Percentiles rank a stretch among this genome's conserved stretches.
Conservation (phyloP, 495 filamentous ascomycete genomes). For the Talaromyces trachyspermus region DNA sequence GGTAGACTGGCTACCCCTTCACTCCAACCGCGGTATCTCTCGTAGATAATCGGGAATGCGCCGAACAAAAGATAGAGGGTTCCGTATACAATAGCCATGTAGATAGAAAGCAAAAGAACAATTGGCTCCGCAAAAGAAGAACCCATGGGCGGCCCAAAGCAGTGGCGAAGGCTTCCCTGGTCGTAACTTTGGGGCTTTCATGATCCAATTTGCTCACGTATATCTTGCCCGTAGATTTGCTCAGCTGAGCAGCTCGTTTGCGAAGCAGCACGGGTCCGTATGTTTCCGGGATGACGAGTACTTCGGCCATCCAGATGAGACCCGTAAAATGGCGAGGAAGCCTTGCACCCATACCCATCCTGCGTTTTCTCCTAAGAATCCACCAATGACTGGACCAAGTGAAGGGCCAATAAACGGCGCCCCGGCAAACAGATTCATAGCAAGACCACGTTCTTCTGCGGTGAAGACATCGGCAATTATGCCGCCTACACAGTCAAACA, state of each 20-base stretch:
- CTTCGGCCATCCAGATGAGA: slow-evolving; percentile 15
- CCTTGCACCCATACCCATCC: slow-evolving; percentile 43
- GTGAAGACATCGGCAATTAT: slow-evolving; percentile 56
- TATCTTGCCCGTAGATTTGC: slow-evolving; percentile 50
- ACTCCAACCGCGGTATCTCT: slow-evolving; percentile 41
- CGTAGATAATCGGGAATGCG: slow-evolving; percentile 58
- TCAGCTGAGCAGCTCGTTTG: slow-evolving; percentile 43
- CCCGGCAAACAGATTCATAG: slow-evolving; percentile 44
- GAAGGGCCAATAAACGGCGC: slow-evolving; percentile 53
- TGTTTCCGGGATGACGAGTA: slow-evolving; percentile 52
- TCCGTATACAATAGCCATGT: slow-evolving; percentile 61
- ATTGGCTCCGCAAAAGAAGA: slow-evolving; percentile 45
- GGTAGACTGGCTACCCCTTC: slow-evolving; percentile 27
- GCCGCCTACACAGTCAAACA: too few species aligned
- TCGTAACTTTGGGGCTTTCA: slow-evolving; percentile 22
- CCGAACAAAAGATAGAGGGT: slow-evolving; percentile 71
- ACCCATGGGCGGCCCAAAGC: slow-evolving; percentile 32
- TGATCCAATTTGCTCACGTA: slow-evolving; percentile 48
- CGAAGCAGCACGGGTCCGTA: slow-evolving; percentile 56
- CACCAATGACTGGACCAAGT: slow-evolving; percentile 44
- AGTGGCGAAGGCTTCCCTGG: slow-evolving; percentile 39
- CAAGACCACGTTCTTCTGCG: slow-evolving; percentile 46
- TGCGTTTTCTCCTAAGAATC: slow-evolving; percentile 39
- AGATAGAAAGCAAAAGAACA: slow-evolving; percentile 52
- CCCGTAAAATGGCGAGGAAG: slow-evolving; percentile 8